Evolutionary conservation across 345 rosid species (phyloP).

Genomic region (Abelmoschus esculentus): DNA sequence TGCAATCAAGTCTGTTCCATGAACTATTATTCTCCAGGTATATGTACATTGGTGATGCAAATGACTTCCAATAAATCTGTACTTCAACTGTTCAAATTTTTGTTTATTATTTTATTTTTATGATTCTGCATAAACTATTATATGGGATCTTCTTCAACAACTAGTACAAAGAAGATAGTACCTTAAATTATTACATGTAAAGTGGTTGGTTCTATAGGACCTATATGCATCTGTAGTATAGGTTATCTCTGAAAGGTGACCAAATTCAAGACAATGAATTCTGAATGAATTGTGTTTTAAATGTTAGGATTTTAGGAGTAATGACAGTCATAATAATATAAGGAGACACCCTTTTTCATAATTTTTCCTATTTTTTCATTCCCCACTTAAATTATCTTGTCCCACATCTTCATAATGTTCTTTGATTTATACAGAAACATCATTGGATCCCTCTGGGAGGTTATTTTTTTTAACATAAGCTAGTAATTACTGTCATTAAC

Average conservation of each 20-base stretch:
- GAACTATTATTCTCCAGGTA: constrained; percentile 5
- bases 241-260: too few relatives aligned
- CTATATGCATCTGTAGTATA: neutral
- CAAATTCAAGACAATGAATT: too few relatives aligned
- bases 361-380: neutral
- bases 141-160: neutral
- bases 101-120: neutral
- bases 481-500: neutral
- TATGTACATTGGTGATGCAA: constrained; percentile 19
- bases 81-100: neutral
- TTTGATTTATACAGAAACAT: constrained; percentile 10
- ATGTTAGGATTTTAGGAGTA: too few relatives aligned
- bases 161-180: neutral
- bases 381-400: constrained; percentile 28
- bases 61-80: neutral
- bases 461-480: neutral
- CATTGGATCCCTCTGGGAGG: constrained; percentile 32
- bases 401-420: constrained; percentile 26
- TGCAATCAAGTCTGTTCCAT: constrained; percentile 17
- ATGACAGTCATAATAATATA: neutral
- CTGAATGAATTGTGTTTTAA: too few relatives aligned
- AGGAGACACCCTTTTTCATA: neutral
- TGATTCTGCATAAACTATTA: neutral
- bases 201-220: neutral
- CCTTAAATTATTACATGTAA: neutral